These are phyloP conservation scores for Pythium biforme DNA, from an alignment of 352 stramenopile genomes.

Conservation along the genomic window DNA sequence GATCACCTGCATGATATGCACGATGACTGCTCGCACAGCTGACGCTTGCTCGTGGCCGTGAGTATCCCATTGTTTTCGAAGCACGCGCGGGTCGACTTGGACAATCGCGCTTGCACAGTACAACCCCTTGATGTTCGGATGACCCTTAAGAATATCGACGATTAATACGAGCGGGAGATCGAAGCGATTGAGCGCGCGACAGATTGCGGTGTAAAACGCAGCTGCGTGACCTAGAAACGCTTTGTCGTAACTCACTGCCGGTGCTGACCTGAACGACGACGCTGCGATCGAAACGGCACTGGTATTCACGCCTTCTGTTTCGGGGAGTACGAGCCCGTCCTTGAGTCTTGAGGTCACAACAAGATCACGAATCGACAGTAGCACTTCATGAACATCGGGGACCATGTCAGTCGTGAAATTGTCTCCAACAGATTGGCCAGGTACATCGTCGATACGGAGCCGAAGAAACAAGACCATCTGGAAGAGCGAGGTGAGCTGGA, in stretches of 20 bases:
- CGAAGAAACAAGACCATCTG: conserved; percentile 10
- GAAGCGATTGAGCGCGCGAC: conserved; percentile 23
- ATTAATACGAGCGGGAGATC: conserved; percentile 38
- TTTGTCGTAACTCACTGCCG: conserved; percentile 34
- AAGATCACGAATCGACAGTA: conserved; percentile 8
- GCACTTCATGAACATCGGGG: not conserved
- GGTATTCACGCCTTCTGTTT: not conserved
- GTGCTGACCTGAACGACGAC: not conserved
- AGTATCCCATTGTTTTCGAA: conserved; percentile 36
- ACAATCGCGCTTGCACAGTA: conserved; percentile 41
- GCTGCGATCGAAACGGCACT: not conserved
- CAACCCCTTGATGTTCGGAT: conserved; percentile 43
- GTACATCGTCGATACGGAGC: not conserved
- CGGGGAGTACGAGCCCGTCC: not conserved
- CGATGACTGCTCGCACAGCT: conserved; percentile 32
- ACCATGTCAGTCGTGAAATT: not conserved
- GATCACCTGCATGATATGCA: conserved; percentile 35
- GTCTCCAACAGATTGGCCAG: not conserved
- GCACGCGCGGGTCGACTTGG: conserved; percentile 31
- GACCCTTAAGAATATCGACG: conserved; percentile 40
- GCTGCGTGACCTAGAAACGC: conserved; percentile 43
- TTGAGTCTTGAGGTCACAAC: conserved; percentile 1
- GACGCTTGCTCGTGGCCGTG: conserved; percentile 26
- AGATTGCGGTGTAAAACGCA: conserved; percentile 39
- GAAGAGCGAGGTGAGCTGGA: conserved; percentile 12